Evolutionary conservation across 345 rosid species (phyloP).

Genomic region (Lumnitzera racemosa): DNA sequence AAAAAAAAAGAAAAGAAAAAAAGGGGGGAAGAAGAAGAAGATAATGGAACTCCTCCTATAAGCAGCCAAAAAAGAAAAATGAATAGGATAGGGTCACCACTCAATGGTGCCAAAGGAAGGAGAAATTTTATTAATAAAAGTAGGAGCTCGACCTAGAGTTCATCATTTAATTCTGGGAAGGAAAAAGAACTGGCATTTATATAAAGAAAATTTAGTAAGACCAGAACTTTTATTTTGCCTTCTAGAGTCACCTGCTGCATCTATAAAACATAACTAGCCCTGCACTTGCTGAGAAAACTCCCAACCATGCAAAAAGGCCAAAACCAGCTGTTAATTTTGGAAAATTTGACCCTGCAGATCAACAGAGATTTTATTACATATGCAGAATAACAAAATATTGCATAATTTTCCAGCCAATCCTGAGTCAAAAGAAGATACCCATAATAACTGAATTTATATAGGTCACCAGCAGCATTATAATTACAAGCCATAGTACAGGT

Average conservation of each 20-base stretch:
- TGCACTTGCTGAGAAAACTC: constrained; percentile 60
- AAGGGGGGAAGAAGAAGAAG: no score
- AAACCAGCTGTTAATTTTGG: constrained; percentile 66
- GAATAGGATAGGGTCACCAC: no score
- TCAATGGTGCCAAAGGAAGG: no score
- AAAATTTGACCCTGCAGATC: constrained; percentile 58
- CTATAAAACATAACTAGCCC: constrained; percentile 76
- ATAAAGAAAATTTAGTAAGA: no score
- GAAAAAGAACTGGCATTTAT: no score
- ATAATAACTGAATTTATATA: constrained; percentile 67
- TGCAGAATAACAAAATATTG: constrained; percentile 8
- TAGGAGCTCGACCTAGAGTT: no score
- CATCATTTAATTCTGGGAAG: no score
- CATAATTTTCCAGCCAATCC: constrained; percentile 11
- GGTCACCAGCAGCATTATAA: constrained; percentile 50
- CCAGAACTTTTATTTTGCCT: background rate
- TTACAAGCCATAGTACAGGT: constrained; percentile 65
- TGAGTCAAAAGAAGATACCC: constrained; percentile 39
- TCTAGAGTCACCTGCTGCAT: constrained; percentile 68
- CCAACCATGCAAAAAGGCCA: constrained; percentile 83
- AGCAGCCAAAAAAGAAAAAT: no score
- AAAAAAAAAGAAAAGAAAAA: no score
- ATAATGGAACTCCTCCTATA: no score
- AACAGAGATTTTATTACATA: constrained; percentile 6
- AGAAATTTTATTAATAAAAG: no score